These are phyloP conservation scores for Penicillium riverlandense DNA, from an alignment of 495 filamentous ascomycete species.

Conservation along the genomic window DNA sequence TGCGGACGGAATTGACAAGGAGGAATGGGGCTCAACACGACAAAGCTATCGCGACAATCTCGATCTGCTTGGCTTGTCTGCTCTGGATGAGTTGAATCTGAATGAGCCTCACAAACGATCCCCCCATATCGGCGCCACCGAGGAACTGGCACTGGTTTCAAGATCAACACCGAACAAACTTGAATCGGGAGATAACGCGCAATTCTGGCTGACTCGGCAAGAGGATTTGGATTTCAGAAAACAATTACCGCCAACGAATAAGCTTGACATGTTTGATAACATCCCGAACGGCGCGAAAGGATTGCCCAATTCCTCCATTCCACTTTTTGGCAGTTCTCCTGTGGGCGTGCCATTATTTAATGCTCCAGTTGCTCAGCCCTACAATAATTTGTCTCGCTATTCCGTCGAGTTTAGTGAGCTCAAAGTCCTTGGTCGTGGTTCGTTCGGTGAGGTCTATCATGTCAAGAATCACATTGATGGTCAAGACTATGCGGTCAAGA, in stretches of 20 bases:
- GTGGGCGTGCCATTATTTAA: conserved; percentile 28
- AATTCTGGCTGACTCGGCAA: conserved; percentile 3
- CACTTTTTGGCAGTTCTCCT: conserved; percentile 28
- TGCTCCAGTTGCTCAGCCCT: conserved; percentile 8
- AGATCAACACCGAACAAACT: conserved; percentile 7
- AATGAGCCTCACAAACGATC: conserved; percentile 7
- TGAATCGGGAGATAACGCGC: neutral
- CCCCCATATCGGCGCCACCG: conserved; percentile 8
- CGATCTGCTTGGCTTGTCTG: conserved; percentile 30
- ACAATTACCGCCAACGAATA: conserved; percentile 10
- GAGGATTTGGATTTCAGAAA: conserved; percentile 9
- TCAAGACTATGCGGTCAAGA: conserved; percentile 47
- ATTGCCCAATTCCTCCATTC: conserved; percentile 15
- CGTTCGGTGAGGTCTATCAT: conserved; percentile 47
- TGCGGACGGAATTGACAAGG: conserved; percentile 30
- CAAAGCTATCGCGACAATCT: conserved; percentile 39
- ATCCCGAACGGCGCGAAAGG: conserved; percentile 15
- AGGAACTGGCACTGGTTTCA: conserved; percentile 18
- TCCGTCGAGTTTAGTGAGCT: conserved; percentile 36
- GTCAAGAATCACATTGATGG: conserved; percentile 45
- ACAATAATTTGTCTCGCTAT: conserved; percentile 29
- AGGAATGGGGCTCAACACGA: conserved; percentile 26
- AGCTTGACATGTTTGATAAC: conserved; percentile 13
- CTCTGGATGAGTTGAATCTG: conserved; percentile 30
- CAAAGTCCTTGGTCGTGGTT: conserved; percentile 41